A percentile compares a stretch with the other conserved stretches of the same genome.
phyloP scores from a whole-genome alignment of 805 yeast species.

The Jamesozyma piceae region DNA sequence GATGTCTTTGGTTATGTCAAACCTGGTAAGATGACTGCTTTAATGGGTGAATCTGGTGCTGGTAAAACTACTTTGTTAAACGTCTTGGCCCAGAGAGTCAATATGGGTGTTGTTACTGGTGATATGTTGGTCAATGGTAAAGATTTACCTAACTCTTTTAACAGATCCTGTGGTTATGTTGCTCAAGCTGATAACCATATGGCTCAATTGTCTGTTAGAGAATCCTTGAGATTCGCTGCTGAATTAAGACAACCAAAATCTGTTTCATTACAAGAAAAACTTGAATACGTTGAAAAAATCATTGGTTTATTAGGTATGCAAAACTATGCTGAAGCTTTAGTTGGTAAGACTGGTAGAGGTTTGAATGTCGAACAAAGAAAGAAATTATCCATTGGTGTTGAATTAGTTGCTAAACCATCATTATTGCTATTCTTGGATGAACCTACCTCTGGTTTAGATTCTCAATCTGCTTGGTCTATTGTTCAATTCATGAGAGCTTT shows the following conservation, averaged over 20 bases:
- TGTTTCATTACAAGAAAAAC: conserved; percentile 49
- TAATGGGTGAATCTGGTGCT: conserved; percentile 84
- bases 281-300: conserved; percentile 59
- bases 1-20: conserved; percentile 63
- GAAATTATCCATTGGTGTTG: conserved; percentile 62
- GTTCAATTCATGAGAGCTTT: conserved; percentile 56
- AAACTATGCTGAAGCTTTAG: conserved; percentile 66
- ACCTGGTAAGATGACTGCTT: conserved; percentile 73
- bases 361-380: conserved; percentile 61
- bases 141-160: conserved; percentile 51
- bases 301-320: conserved; percentile 60
- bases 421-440: conserved; percentile 57
- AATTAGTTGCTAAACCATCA: conserved; percentile 60
- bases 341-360: conserved; percentile 69
- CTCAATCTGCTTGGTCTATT: conserved; percentile 61
- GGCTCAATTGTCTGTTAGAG: conserved; percentile 61
- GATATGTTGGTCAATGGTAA: conserved; percentile 65
- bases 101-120: conserved; percentile 62
- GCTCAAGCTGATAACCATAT: conserved; percentile 76
- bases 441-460: conserved; percentile 67
- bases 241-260: conserved; percentile 57
- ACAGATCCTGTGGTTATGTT: conserved; percentile 70
- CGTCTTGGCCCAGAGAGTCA: conserved; percentile 61
- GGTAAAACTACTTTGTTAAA: conserved; percentile 74
- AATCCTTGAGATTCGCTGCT: conserved; percentile 64